Percentiles rank a stretch among this genome's conserved stretches.
Evolutionary conservation across 345 rosid species (phyloP).

Genomic region (sweet orange (Citrus sinensis)): DVS_A1.0 CM039163.1:8197001-8197500

Average conservation of each 20-base stretch:
- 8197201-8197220: not conserved
- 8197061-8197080: not conserved
- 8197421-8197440: not conserved
- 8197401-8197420: not conserved
- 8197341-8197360: not conserved
- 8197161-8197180: not conserved
- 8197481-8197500: slow-evolving; percentile 3
- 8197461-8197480: not conserved
- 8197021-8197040: not conserved
- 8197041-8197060: not conserved
- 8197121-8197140: not conserved
- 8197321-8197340: no score
- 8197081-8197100: not conserved
- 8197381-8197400: not conserved
- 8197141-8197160: not conserved
- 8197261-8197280: not conserved
- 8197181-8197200: not conserved
- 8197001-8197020: not conserved
- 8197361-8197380: not conserved
- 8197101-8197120: not conserved
- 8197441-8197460: not conserved
- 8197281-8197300: not conserved
- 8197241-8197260: not conserved
- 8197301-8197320: not conserved
- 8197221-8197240: not conserved